phyloP scores from a whole-genome alignment of 2,329 filamentous ascomycete genomes.

The Eurotiales sp. region DNA sequence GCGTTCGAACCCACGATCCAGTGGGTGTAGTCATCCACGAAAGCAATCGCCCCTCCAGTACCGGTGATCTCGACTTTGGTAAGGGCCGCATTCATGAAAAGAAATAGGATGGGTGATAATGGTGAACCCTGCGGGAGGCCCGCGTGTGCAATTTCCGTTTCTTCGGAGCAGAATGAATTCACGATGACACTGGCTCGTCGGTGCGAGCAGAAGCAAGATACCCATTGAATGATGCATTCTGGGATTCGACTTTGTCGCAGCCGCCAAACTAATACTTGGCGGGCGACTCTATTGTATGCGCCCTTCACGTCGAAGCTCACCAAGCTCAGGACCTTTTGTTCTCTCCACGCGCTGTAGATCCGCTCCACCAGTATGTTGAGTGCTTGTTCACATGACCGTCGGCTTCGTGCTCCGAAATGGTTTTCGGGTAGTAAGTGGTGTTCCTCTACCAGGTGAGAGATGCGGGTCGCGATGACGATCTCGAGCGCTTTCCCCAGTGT shows the following conservation, averaged over 20 bases:
- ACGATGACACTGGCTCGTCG: background rate
- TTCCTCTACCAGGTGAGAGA: background rate
- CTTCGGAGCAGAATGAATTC: background rate
- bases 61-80: conserved; percentile 25
- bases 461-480: conserved; percentile 21
- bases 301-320: background rate
- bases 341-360: background rate
- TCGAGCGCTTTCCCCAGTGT: conserved; percentile 28
- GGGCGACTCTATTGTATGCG: background rate
- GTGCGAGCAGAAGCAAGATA: background rate
- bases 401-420: background rate
- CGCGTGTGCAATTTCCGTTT: background rate
- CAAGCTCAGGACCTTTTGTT: background rate
- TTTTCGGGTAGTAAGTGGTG: background rate
- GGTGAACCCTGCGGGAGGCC: conserved; percentile 20
- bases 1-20: too few species aligned
- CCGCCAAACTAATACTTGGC: too few species aligned
- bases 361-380: background rate
- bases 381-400: background rate
- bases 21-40: conserved; percentile 1
- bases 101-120: conserved; percentile 36
- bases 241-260: too few species aligned
- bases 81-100: conserved; percentile 39
- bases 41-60: conserved; percentile 18
- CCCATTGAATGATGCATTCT: background rate